phyloP scores from a whole-genome alignment of 2,329 filamentous ascomycete genomes.

The Fulvia fulva region DNA sequence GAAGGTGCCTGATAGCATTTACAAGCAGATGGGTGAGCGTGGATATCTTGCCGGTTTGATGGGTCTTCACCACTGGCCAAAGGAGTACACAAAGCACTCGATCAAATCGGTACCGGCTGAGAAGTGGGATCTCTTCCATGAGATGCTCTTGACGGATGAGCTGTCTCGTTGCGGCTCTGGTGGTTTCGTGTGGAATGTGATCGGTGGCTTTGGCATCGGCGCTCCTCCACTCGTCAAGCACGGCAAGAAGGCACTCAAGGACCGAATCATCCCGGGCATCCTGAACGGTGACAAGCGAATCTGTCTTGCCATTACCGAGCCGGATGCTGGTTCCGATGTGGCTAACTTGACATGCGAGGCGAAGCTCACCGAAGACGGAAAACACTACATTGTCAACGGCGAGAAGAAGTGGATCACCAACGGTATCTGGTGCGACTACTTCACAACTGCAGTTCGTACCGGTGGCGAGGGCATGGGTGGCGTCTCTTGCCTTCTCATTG shows the following conservation, averaged over 20 bases:
- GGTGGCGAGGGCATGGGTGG: conserved; percentile 81
- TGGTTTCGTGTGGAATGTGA: conserved; percentile 93
- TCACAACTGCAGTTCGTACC: conserved; percentile 92
- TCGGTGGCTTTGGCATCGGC: conserved; percentile 95
- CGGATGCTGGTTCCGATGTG: conserved; percentile 87
- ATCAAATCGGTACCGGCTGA: conserved; percentile 77
- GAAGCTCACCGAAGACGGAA: conserved; percentile 89
- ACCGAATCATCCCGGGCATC: conserved; percentile 85
- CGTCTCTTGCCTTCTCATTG: conserved; percentile 84
- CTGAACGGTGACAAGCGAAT: conserved; percentile 93
- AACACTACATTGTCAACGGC: conserved; percentile 98
- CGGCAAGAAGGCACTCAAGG: conserved; percentile 76
- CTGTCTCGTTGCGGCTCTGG: conserved; percentile 83
- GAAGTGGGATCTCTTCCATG: conserved; percentile 98
- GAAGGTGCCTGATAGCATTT: conserved; percentile 80
- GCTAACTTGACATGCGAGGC: conserved; percentile 95
- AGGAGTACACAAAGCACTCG: conserved; percentile 64
- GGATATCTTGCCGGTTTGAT: conserved; percentile 92
- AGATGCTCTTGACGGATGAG: conserved; percentile 93
- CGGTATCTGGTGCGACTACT: conserved; percentile 77
- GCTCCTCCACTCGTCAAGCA: conserved; percentile 89
- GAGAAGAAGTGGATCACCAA: conserved; percentile 80
- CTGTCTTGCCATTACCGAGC: conserved; percentile 95
- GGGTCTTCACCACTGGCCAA: conserved; percentile 71
- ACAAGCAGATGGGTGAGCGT: conserved; percentile 89